Percentiles rank a stretch among this genome's conserved stretches.
Conservation (phyloP, 192 early-diverging fungal species). For the Podila verticillata region DNA sequence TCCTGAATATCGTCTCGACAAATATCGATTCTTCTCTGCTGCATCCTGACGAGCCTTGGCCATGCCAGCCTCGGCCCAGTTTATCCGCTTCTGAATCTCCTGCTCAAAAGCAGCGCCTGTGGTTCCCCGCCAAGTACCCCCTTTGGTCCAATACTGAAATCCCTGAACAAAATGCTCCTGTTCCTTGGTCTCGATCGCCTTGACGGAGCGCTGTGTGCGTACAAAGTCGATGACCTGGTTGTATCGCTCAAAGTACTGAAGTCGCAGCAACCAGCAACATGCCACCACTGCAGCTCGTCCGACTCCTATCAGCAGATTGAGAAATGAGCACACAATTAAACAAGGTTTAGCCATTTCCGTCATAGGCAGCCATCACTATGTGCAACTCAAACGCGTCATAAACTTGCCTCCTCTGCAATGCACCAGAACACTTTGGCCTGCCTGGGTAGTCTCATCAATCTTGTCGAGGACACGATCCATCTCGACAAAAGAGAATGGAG, state of each 20-base stretch:
- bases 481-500: slow-evolving; percentile 65
- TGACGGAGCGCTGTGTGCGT: slow-evolving; percentile 66
- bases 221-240: slow-evolving; percentile 67
- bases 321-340: slow-evolving; percentile 11
- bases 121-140: slow-evolving; percentile 3
- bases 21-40: background rate
- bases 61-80: slow-evolving; percentile 31
- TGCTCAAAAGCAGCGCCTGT: slow-evolving; percentile 12
- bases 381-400: background rate
- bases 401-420: slow-evolving; percentile 75
- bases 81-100: slow-evolving; percentile 38
- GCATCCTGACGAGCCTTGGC: slow-evolving; percentile 27
- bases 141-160: slow-evolving; percentile 28
- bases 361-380: no score
- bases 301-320: slow-evolving; percentile 55
- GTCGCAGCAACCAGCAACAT: slow-evolving; percentile 75
- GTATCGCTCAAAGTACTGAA: slow-evolving; percentile 57
- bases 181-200: slow-evolving; percentile 77
- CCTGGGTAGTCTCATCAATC: slow-evolving; percentile 57
- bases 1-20: no score
- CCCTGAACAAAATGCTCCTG: slow-evolving; percentile 59
- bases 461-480: slow-evolving; percentile 63
- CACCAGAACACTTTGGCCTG: slow-evolving; percentile 66
- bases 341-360: background rate
- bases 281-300: slow-evolving; percentile 82